phyloP scores from a whole-genome alignment of 2,329 filamentous ascomycete species.

The Paracoccidioides lutzii region DNA sequence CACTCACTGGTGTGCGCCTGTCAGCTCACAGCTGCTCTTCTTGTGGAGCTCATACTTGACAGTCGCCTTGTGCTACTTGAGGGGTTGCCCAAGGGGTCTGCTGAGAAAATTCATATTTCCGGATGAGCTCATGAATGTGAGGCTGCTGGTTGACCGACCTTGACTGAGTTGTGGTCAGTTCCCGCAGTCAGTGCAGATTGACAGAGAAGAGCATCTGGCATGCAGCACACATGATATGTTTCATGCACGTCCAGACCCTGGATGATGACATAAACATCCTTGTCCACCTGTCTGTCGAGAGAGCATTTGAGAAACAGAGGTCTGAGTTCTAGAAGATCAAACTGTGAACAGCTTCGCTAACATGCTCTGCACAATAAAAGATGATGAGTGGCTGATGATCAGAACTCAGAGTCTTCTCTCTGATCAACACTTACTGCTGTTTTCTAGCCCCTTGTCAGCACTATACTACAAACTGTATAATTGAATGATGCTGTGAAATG shows the following conservation, averaged over 20 bases:
- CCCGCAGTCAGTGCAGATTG: slow-evolving; percentile 12
- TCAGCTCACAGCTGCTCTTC: slow-evolving; percentile 3
- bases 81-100: background rate
- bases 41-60: slow-evolving; percentile 4
- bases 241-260: slow-evolving; percentile 12
- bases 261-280: slow-evolving; percentile 12
- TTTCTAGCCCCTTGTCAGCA: background rate
- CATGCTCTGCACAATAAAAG: background rate
- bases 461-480: background rate
- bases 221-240: slow-evolving; percentile 14
- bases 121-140: slow-evolving; percentile 8
- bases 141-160: slow-evolving; percentile 14
- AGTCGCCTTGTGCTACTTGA: slow-evolving; percentile 6
- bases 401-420: background rate
- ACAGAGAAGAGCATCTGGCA: slow-evolving; percentile 16
- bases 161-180: slow-evolving; percentile 14
- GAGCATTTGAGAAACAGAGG: slow-evolving; percentile 14
- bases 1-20: slow-evolving; percentile 7
- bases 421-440: background rate
- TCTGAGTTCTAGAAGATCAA: slow-evolving; percentile 13
- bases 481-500: background rate
- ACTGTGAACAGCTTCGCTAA: slow-evolving; percentile 12
- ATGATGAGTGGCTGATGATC: background rate
- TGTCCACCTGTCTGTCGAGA: slow-evolving; percentile 10
- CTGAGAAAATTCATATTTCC: slow-evolving; percentile 7